A percentile compares a stretch with the other conserved stretches of the same genome.
Evolutionary conservation across 441 rosid species (phyloP).

Genomic region (Flueggea neowawraea): DNA sequence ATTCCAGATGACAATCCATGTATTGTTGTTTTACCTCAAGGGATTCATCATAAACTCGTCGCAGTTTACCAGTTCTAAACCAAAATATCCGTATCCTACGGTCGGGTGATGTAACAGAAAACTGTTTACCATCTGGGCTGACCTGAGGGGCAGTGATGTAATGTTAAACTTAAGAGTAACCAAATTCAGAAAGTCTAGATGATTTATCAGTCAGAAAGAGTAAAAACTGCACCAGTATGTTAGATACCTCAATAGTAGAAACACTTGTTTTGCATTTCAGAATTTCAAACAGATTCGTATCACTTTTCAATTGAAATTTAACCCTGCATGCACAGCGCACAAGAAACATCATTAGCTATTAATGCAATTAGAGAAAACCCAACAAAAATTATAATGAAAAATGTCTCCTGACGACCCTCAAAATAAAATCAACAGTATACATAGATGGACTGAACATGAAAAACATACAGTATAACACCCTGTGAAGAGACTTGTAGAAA

Average conservation of each 20-base stretch:
- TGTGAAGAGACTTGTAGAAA: no score
- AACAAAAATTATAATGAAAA: no score
- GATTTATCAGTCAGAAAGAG: no score
- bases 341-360: slow-evolving; percentile 4
- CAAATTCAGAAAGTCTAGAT: no score
- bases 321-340: slow-evolving; percentile 57
- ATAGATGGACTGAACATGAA: no score
- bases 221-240: background rate
- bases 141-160: slow-evolving; percentile 41
- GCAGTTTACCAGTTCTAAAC: slow-evolving; percentile 84
- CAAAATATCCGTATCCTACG: slow-evolving; percentile 94
- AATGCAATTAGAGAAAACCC: background rate
- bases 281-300: slow-evolving; percentile 86
- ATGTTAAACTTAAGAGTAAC: no score
- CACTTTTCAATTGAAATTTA: slow-evolving; percentile 81
- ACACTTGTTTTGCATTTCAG: slow-evolving; percentile 78
- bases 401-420: no score
- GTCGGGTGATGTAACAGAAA: slow-evolving; percentile 89
- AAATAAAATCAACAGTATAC: no score
- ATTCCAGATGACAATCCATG: background rate
- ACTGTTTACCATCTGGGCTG: slow-evolving; percentile 91
- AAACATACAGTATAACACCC: no score
- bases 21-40: slow-evolving; percentile 64
- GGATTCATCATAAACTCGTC: slow-evolving; percentile 96
- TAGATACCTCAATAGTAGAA: slow-evolving; percentile 80